Evolutionary conservation across 208 protist genomes (phyloP).

Genomic region (Blastocrithidia nonstop): DNA sequence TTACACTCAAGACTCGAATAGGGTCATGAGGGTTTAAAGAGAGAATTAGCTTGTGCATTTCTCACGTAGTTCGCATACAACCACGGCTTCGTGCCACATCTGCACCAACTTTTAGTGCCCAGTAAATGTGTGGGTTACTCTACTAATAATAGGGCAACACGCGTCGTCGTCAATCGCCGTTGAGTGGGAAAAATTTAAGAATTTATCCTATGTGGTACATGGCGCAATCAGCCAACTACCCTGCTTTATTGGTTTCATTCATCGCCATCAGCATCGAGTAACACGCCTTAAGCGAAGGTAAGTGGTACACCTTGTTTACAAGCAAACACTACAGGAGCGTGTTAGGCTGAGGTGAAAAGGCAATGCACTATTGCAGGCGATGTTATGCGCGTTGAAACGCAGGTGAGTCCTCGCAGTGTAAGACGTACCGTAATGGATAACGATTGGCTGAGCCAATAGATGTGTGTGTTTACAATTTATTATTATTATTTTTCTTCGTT

Average conservation of each 20-base stretch:
- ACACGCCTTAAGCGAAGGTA: slow-evolving; percentile 61
- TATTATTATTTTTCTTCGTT: slow-evolving; percentile 5
- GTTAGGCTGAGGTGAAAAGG: slow-evolving; percentile 14
- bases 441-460: slow-evolving; percentile 2
- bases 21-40: slow-evolving; percentile 64
- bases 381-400: slow-evolving; percentile 28
- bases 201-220: slow-evolving; percentile 63
- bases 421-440: slow-evolving; percentile 12
- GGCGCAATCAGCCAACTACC: slow-evolving; percentile 55
- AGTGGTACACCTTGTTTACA: slow-evolving; percentile 38
- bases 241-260: slow-evolving; percentile 21
- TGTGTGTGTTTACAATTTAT: slow-evolving; percentile 1
- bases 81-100: slow-evolving; percentile 53
- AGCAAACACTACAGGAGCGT: slow-evolving; percentile 39
- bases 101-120: slow-evolving; percentile 35
- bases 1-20: slow-evolving; percentile 30
- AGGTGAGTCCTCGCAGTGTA: slow-evolving; percentile 23
- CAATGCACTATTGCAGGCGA: slow-evolving; percentile 13
- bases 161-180: slow-evolving; percentile 34
- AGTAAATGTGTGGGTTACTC: slow-evolving; percentile 36
- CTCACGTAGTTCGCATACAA: slow-evolving; percentile 54
- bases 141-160: slow-evolving; percentile 12
- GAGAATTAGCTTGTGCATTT: slow-evolving; percentile 41
- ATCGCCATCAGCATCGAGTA: slow-evolving; percentile 46
- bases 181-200: slow-evolving; percentile 35